Base-by-base conservation (phyloP, 164 flowering plant species). In the Vitis labrusca region DNA sequence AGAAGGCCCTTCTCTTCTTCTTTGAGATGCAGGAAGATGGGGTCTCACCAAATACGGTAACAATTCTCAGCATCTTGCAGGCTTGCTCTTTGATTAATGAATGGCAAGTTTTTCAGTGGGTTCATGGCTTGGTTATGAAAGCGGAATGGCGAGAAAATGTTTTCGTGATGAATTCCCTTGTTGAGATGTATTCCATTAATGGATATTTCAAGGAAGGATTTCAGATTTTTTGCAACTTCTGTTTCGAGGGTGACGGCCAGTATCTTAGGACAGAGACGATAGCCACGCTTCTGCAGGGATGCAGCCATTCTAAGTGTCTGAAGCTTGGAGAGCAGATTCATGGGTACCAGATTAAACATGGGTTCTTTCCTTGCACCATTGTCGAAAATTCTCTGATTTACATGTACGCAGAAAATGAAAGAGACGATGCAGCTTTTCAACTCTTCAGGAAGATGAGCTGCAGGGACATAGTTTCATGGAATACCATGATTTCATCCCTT, bases 321-420 rank as follows among this genome's bases (percentile, higher is more conserved):
- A 54, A 71, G 63, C 63, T 59, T 23, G 77, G 77, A n/a, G 16
- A 80, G 66, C 71, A 51, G 55, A 54, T 80, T 11, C 83, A 80
- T 63, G 78, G 74, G 1, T 74, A 71, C 70, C 50, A 69, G 60
- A 72, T 71, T 47, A 80, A 77, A 27, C 68, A 71, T 19, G 50
- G 75, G 17, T 68, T 61, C 61, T 53, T 80, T 10, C 76, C 78
- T 2, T 60, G 64, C 32, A 58, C n/a, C 5, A 27, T 74, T 7
- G 17, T 76, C 2, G 83, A 75, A 54, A 76, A 83, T 60, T 80
- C 83, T 9, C 77, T 78, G 19, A 70, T 83, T 15, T 63, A 83
- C 63, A 76, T 76, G 80, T 83, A 80, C 63, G 74, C 71, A 7
- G 69, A 75, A 70, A 69, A 67, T 48, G 64, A 59, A 47, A 44